These are phyloP conservation scores for Amaranthus hypochondriacus DNA, from an alignment of 148 eudicot species.

Conservation along the genomic window DNA sequence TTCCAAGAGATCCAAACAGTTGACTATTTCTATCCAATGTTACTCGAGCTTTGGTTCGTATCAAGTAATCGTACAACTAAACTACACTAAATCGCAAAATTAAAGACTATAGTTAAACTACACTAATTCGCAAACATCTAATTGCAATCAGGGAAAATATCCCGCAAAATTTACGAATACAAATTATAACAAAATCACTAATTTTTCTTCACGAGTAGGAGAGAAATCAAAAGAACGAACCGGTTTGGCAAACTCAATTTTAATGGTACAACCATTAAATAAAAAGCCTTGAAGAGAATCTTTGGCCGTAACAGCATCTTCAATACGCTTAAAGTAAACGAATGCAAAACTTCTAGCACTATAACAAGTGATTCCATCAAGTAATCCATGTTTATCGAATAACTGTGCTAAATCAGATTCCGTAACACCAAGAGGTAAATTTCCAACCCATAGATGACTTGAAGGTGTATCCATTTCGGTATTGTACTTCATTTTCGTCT, in stretches of 20 bases:
- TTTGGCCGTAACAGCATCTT: slow-evolving; percentile 54
- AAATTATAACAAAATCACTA: slow-evolving; percentile 2
- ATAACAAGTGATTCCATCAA: slow-evolving; percentile 54
- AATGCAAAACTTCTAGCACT: slow-evolving; percentile 66
- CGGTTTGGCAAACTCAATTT: slow-evolving; percentile 87
- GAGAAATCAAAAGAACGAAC: slow-evolving; percentile 41
- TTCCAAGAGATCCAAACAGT: no score
- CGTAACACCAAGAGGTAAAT: slow-evolving; percentile 45
- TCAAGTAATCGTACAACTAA: no score
- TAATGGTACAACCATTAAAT: slow-evolving; percentile 46
- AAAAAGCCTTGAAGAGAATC: slow-evolving; percentile 48
- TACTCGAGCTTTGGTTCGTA: no score
- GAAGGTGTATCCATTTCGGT: slow-evolving; percentile 32
- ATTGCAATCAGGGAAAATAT: slow-evolving; percentile 4
- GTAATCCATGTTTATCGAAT: slow-evolving; percentile 52
- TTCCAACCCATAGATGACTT: slow-evolving; percentile 83
- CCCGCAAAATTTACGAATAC: background rate
- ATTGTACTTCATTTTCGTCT: slow-evolving; percentile 20
- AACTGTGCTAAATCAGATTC: slow-evolving; percentile 52
- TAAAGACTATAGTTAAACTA: no score
- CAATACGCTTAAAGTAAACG: slow-evolving; percentile 43
- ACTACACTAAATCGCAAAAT: no score
- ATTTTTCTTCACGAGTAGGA: no score
- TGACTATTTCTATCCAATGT: no score
- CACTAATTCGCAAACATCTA: background rate